These are phyloP conservation scores for Apiotrichum gracile DNA, from an alignment of 1,284 basidiomycete genomes.

Conservation along the genomic window DNA sequence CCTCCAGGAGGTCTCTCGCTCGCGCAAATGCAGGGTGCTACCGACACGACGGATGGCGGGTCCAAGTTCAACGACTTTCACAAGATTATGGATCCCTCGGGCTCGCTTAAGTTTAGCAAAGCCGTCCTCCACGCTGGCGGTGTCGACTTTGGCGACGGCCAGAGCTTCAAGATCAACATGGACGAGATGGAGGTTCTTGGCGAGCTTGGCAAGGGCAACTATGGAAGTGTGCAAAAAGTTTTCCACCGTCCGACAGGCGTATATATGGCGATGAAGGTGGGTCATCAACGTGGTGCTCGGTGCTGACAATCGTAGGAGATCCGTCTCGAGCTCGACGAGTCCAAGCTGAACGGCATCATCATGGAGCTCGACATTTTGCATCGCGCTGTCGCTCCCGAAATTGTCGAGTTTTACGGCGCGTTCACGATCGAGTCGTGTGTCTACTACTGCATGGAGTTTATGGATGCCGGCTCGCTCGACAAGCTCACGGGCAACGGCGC, in stretches of 20 bases:
- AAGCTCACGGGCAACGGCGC: constrained; percentile 59
- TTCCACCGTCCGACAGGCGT: constrained; percentile 91
- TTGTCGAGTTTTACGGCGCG: constrained; percentile 97
- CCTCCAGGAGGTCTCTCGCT: constrained; percentile 40
- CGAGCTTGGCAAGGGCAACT: constrained; percentile 85
- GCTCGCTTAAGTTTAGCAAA: constrained; percentile 90
- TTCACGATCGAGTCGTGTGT: constrained; percentile 99
- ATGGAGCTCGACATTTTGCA: constrained; percentile 98
- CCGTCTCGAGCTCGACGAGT: constrained; percentile 89
- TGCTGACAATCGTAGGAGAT: constrained; percentile 66
- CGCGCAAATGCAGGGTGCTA: constrained; percentile 13
- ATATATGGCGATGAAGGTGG: constrained; percentile 96
- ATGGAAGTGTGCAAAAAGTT: constrained; percentile 94
- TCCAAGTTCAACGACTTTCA: constrained; percentile 76
- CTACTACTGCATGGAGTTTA: constrained; percentile 99
- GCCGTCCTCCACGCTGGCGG: constrained; percentile 87
- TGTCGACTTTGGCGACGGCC: constrained; percentile 90
- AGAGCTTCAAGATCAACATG: constrained; percentile 94
- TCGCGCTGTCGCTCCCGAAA: constrained; percentile 80
- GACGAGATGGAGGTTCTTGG: constrained; percentile 83
- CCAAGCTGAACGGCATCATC: constrained; percentile 91
- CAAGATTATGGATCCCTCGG: constrained; percentile 92
- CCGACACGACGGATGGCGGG: constrained; percentile 1
- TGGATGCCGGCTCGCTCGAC: constrained; percentile 93
- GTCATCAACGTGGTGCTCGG: constrained; percentile 8